Percentiles rank a stretch among this genome's conserved stretches.
Conservation (phyloP, 495 filamentous ascomycete species). For the Aspergillus haitiensis region DNA sequence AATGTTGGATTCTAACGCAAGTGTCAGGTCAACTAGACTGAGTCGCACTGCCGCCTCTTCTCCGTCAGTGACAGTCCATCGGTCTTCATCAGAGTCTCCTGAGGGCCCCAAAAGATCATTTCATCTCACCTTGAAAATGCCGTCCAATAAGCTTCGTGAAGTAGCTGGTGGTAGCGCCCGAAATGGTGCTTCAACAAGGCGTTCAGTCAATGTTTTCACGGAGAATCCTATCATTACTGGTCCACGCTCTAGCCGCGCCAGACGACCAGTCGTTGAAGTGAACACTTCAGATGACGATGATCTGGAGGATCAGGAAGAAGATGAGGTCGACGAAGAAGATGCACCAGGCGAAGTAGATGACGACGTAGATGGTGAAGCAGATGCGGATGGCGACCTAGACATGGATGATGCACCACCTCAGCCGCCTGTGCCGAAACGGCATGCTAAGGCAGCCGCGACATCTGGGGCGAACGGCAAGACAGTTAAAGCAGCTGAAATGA, state of each 20-base stretch:
- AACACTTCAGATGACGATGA: slow-evolving; percentile 59
- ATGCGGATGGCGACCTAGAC: slow-evolving; percentile 57
- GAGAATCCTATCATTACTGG: slow-evolving; percentile 61
- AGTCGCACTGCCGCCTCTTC: slow-evolving; percentile 37
- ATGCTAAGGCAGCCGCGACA: slow-evolving; percentile 28
- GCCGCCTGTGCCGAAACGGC: slow-evolving; percentile 37
- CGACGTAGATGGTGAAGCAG: slow-evolving; percentile 49
- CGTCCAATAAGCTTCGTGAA: slow-evolving; percentile 77
- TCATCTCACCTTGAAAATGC: slow-evolving; percentile 80
- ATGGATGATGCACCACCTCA: slow-evolving; percentile 55
- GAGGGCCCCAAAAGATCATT: slow-evolving; percentile 63
- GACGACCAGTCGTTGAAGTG: slow-evolving; percentile 68
- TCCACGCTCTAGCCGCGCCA: slow-evolving; percentile 61
- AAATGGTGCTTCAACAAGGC: slow-evolving; percentile 28
- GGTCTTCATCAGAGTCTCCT: slow-evolving; percentile 54
- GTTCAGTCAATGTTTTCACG: slow-evolving; percentile 49
- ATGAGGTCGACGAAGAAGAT: slow-evolving; percentile 54
- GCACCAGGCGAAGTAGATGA: slow-evolving; percentile 47
- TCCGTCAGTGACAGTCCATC: slow-evolving; percentile 52
- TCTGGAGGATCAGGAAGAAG: slow-evolving; percentile 52
- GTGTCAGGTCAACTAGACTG: slow-evolving; percentile 36
- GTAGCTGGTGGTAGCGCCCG: slow-evolving; percentile 53
- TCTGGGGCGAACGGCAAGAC: slow-evolving; percentile 36
- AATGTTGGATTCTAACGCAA: slow-evolving; percentile 42
- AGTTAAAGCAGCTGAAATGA: slow-evolving; percentile 57